Base-by-base conservation (phyloP, 768 basidiomycete species). In the Strobilomyces dryophilus region DNA sequence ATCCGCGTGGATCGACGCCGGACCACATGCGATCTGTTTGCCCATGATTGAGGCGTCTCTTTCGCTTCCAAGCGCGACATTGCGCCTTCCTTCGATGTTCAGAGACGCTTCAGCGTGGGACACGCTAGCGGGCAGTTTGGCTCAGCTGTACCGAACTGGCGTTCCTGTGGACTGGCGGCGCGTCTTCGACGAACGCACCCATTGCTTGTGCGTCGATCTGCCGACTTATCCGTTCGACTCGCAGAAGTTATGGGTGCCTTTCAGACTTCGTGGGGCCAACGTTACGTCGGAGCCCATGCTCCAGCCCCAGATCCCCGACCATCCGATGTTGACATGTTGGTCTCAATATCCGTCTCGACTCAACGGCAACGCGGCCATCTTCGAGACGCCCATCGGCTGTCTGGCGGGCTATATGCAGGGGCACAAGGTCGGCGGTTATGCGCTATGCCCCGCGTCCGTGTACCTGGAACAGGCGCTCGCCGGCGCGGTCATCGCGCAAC, bases 391-490 rank as follows among this genome's bases (percentile, higher is more conserved):
- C 0, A 74, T 83, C 18, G 49, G 54, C 5, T 60, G 66, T 40
- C 51, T 87, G 8, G 73, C 71, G 14, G 53, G 59, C 14, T 75
- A 73, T 52, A 81, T 88, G 8, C 55, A 65, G 20, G 83, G 84
- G 0, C 86, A 88, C 52, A 71, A 61, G n/a, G 84, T 87, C 8
- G 78, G 73, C 7, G 79, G 75, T 5, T 51, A 74, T 32, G 72
- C 81, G 0, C 72, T 86, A 5, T 87, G 85, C 57, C 85, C 86
- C 10, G 85, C 82, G 1, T 85, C 84, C 0, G 76, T 86, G 2
- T 85, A 85, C 56, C 62, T 82, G 12, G 84, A 87, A 56, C 76
- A 81, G 39, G 79, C 73, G 0, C 66, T 79, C 34, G 75, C 79
- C 7, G 79, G 76, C 1, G 68, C 79, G 11, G 53, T 70, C 29